Evolutionary conservation across 2,329 filamentous ascomycete species (phyloP), one percentile per base, ranked within the genome.

Genomic region (Pseudogymnoascus sp.): DNA sequence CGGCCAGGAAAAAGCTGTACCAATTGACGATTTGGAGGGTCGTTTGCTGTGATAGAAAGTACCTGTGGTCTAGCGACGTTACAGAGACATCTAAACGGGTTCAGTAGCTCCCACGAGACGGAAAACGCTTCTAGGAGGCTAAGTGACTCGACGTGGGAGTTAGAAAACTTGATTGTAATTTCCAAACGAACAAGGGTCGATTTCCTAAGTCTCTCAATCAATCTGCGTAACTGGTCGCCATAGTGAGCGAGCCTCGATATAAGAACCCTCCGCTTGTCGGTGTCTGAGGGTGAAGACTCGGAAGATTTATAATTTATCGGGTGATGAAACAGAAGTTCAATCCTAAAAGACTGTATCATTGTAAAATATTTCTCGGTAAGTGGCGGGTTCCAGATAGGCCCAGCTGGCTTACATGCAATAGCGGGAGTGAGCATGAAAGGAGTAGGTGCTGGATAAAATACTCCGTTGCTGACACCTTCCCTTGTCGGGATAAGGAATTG

Each of bases 211-310:
- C 63, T 66, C 16, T 60, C 65, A n/a, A 67, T 16, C 7, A 67
- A 40, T 40, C 62, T 61, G 58, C 63, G 65, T n/a, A 67, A 35
- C 62, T 66, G 61, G 60, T 67, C 66, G 43, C 49, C 61, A 61
- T 64, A 66, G 23, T 63, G 61, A 55, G 60, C 52, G 14, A 67
- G 55, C 33, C 59, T 67, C 21, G 49, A 59, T 21, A 35, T n/a
- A 43, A 37, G 28, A 62, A 52, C 62, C 60, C 60, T 60, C 9
- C 16, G 23, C 5, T 49, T 28, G 37, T 18, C 58, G 25, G 41
- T 28, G 40, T 28, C 55, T 38, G 38, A 11, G 37, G 35, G 14
- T 33, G 43, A 58, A 33, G 18, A 43, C 18, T n/a, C 37, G 25
- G 23, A n/a, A 41, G 12, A 45, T 43, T 61, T 60, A 60, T 41